Conservation (phyloP, 1,284 basidiomycete species). For the Mycosarcoma maydis region DNA sequence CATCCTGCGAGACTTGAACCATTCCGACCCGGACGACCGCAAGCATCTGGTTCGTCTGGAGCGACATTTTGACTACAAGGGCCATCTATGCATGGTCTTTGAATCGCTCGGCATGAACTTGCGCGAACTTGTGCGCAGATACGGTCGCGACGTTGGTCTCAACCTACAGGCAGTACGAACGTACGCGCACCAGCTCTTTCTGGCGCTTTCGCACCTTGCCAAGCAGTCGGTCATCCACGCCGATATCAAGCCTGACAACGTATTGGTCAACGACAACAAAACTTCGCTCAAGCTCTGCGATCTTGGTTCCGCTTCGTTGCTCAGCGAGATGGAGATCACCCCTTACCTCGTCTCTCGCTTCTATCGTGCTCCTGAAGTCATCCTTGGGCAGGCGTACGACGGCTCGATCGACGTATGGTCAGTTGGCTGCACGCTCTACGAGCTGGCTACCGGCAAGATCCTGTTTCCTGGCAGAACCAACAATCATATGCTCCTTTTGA, state of each 20-base stretch:
- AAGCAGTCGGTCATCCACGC: conserved; percentile 96
- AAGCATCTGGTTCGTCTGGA: conserved; percentile 92
- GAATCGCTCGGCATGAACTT: conserved; percentile 95
- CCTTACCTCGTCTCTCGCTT: conserved; percentile 98
- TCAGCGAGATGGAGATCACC: conserved; percentile 93
- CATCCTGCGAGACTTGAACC: conserved; percentile 84
- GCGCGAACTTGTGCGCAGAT: conserved; percentile 96
- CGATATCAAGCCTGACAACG: conserved; percentile 75
- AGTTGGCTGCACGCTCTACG: conserved; percentile 95
- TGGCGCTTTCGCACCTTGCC: conserved; percentile 82
- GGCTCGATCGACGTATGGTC: conserved; percentile 96
- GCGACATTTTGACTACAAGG: conserved; percentile 93
- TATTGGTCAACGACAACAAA: conserved; percentile 84
- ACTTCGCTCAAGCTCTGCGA: conserved; percentile 94
- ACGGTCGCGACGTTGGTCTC: conserved; percentile 96
- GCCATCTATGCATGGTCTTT: conserved; percentile 95
- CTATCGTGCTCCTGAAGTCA: conserved; percentile 98
- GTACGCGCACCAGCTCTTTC: conserved; percentile 94
- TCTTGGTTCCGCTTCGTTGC: conserved; percentile 92
- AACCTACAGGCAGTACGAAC: conserved; percentile 96
- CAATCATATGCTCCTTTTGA: conserved; percentile 86
- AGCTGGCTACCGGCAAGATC: conserved; percentile 98
- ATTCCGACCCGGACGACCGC: conserved; percentile 93
- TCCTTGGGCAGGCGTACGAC: conserved; percentile 94
- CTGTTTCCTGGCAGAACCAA: conserved; percentile 95